phyloP scores from a whole-genome alignment of 306 rosid species.

The Leucaena leucocephala region DNA sequence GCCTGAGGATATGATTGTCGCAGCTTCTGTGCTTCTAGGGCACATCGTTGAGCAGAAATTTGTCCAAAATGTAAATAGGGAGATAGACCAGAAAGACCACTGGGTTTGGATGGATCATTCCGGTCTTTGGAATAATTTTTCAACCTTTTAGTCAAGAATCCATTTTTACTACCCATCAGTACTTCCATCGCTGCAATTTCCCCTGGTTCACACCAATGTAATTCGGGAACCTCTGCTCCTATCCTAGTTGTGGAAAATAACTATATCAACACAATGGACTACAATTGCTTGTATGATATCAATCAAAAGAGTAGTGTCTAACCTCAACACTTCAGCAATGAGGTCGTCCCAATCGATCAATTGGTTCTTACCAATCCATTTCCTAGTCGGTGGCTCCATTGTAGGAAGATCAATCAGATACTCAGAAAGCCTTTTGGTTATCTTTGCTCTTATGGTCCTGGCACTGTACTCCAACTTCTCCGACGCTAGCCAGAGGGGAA shows the following conservation, averaged over 20 bases:
- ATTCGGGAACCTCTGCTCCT: slow-evolving; percentile 92
- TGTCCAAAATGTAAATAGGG: slow-evolving; percentile 97
- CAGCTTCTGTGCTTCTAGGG: slow-evolving; percentile 74
- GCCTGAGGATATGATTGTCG: slow-evolving; percentile 66
- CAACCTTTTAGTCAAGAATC: slow-evolving; percentile 89
- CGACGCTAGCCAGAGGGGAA: slow-evolving; percentile 85
- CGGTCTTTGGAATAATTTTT: slow-evolving; percentile 66
- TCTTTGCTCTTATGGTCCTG: slow-evolving; percentile 78
- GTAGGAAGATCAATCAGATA: slow-evolving; percentile 76
- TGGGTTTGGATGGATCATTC: slow-evolving; percentile 74
- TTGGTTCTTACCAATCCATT: slow-evolving; percentile 52
- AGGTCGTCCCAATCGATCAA: slow-evolving; percentile 70
- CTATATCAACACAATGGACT: slow-evolving; percentile 28
- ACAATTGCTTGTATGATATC: neutral
- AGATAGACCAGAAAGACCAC: slow-evolving; percentile 82
- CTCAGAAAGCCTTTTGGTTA: slow-evolving; percentile 75
- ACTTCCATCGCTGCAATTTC: slow-evolving; percentile 86
- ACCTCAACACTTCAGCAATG: slow-evolving; percentile 75
- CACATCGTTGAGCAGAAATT: slow-evolving; percentile 90
- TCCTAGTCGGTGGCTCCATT: slow-evolving; percentile 51
- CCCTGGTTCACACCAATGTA: slow-evolving; percentile 90
- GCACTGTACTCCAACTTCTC: slow-evolving; percentile 93
- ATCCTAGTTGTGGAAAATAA: slow-evolving; percentile 45
- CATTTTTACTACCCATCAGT: slow-evolving; percentile 75
- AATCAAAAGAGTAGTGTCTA: slow-evolving; percentile 28